These are phyloP conservation scores for Leccinum griseonigrum DNA, from an alignment of 1,284 basidiomycete genomes.

Conservation along the genomic window DNA sequence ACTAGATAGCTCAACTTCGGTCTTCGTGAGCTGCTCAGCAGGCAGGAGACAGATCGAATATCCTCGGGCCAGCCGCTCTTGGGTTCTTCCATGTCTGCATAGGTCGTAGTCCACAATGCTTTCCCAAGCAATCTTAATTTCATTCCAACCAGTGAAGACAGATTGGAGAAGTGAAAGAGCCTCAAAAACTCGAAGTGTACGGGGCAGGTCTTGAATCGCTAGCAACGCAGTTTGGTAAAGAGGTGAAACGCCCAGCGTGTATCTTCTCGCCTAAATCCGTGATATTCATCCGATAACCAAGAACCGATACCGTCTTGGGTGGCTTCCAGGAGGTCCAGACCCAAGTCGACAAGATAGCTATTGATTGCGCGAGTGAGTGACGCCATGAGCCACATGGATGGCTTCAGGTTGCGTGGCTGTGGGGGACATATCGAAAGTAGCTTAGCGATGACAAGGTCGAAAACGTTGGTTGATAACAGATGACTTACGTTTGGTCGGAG, in stretches of 20 bases:
- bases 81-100: slow-evolving; percentile 39
- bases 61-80: slow-evolving; percentile 48
- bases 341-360: slow-evolving; percentile 47
- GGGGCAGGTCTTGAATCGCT: slow-evolving; percentile 45
- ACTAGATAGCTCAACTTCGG: slow-evolving; percentile 20
- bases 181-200: slow-evolving; percentile 38
- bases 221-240: slow-evolving; percentile 58
- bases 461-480: too few species aligned
- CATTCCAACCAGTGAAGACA: slow-evolving; percentile 47
- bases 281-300: slow-evolving; percentile 63
- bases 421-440: slow-evolving; percentile 66
- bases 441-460: too few species aligned
- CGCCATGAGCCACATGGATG: slow-evolving; percentile 59
- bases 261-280: slow-evolving; percentile 51
- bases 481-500: too few species aligned
- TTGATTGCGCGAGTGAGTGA: slow-evolving; percentile 53
- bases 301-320: slow-evolving; percentile 53
- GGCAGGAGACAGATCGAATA: slow-evolving; percentile 40
- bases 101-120: slow-evolving; percentile 58
- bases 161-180: slow-evolving; percentile 51
- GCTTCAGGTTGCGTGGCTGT: slow-evolving; percentile 48
- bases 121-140: slow-evolving; percentile 39
- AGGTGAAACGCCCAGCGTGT: slow-evolving; percentile 57
- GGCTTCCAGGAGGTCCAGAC: slow-evolving; percentile 43
- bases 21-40: background rate